These are phyloP conservation scores for Penicillium canescens DNA, from an alignment of 495 filamentous ascomycete genomes.

Conservation along the genomic window DNA sequence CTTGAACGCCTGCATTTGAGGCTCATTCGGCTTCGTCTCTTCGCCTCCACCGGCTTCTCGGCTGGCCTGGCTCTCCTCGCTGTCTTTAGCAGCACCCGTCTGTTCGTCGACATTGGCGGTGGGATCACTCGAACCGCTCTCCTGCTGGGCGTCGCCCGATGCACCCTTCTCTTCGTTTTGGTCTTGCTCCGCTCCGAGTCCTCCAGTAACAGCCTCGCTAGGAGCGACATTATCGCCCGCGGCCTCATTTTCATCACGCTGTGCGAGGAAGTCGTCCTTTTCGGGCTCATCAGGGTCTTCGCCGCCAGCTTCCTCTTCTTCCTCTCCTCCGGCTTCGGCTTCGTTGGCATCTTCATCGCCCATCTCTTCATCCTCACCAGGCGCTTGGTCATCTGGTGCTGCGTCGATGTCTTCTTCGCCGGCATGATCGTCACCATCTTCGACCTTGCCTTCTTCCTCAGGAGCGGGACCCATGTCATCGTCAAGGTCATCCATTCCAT, in stretches of 20 bases:
- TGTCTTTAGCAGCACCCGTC: constrained; percentile 41
- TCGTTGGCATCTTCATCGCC: constrained; percentile 36
- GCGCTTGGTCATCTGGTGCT: constrained; percentile 33
- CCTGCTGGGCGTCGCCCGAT: constrained; percentile 63
- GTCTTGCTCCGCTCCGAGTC: constrained; percentile 45
- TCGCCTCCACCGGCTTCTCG: constrained; percentile 43
- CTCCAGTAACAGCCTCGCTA: constrained; percentile 48
- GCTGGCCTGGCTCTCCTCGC: constrained; percentile 46
- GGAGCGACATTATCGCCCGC: constrained; percentile 50
- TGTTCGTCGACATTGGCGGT: constrained; percentile 44
- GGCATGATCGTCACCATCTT: constrained; percentile 35
- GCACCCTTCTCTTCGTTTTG: constrained; percentile 64
- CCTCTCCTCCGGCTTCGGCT: constrained; percentile 49
- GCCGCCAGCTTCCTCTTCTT: constrained; percentile 56
- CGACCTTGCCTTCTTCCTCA: constrained; percentile 38
- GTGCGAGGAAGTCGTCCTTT: constrained; percentile 42
- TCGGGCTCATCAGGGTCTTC: constrained; percentile 45
- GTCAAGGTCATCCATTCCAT: constrained; percentile 68
- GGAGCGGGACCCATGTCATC: constrained; percentile 64
- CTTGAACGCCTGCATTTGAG: constrained; percentile 68
- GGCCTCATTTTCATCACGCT: constrained; percentile 44
- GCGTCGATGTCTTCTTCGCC: constrained; percentile 43
- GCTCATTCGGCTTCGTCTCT: constrained; percentile 51
- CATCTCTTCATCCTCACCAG: constrained; percentile 40
- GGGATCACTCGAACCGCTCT: constrained; percentile 47